These are phyloP conservation scores for Malbranchea cinnamomea DNA, from an alignment of 2,329 filamentous ascomycete genomes.

Conservation along the genomic window DNA sequence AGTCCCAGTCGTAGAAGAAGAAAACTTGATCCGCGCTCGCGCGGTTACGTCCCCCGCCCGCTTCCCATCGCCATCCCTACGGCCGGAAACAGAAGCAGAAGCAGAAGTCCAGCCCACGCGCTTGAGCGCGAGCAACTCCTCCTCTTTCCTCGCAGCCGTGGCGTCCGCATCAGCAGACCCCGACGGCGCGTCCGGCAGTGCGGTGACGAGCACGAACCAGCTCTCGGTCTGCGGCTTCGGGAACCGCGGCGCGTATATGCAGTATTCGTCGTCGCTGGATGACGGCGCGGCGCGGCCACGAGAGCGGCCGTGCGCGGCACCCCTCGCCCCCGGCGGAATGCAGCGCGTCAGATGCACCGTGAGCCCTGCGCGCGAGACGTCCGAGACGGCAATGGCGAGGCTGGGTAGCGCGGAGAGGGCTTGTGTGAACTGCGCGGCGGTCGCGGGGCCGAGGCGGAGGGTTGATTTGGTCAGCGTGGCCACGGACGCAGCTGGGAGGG, in stretches of 20 bases:
- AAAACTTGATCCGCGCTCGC: slow-evolving; percentile 9
- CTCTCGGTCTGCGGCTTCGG: slow-evolving; percentile 91
- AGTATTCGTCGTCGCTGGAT: slow-evolving; percentile 20
- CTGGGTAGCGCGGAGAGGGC: slow-evolving; percentile 54
- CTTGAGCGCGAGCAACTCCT: slow-evolving; percentile 77
- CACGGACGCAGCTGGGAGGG: slow-evolving; percentile 15
- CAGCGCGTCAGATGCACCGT: slow-evolving; percentile 18
- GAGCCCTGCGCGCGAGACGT: slow-evolving; percentile 48
- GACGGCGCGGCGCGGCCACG: slow-evolving; percentile 48
- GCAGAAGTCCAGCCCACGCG: slow-evolving; percentile 55
- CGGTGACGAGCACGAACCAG: slow-evolving; percentile 68
- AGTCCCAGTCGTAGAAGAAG: too few relatives aligned
- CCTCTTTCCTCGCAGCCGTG: too few relatives aligned
- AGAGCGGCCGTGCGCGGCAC: not conserved
- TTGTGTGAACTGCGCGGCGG: slow-evolving; percentile 32
- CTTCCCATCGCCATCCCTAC: slow-evolving; percentile 6
- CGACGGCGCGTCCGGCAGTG: slow-evolving; percentile 13
- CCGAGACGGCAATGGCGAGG: slow-evolving; percentile 45
- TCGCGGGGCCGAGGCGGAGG: slow-evolving; percentile 15
- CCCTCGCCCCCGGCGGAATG: slow-evolving; percentile 1
- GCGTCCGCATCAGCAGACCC: slow-evolving; percentile 36
- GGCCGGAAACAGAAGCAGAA: slow-evolving; percentile 11
- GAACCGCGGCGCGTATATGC: slow-evolving; percentile 76
- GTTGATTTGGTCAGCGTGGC: slow-evolving; percentile 16
- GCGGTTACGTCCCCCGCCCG: slow-evolving; percentile 10